phyloP scores from a whole-genome alignment of 495 filamentous ascomycete genomes.

The Xylaria castorea region DNA sequence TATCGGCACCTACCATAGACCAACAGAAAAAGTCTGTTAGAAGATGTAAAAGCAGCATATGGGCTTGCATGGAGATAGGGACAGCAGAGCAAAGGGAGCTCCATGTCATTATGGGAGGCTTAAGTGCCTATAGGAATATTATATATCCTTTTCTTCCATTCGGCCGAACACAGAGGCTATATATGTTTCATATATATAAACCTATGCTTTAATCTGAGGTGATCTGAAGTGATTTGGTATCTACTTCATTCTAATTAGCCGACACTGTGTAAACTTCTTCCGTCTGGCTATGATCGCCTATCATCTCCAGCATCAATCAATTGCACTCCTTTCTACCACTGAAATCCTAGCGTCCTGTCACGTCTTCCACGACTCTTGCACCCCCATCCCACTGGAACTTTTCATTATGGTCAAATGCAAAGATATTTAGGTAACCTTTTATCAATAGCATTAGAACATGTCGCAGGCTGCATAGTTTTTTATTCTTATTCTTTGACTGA shows the following conservation, averaged over 20 bases:
- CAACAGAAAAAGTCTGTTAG: constrained; percentile 23
- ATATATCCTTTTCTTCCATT: neutral
- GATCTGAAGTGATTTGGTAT: neutral
- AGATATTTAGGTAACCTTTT: neutral
- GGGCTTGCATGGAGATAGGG: constrained; percentile 26
- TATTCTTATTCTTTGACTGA: neutral
- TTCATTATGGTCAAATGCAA: neutral
- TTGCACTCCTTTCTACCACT: constrained; percentile 37
- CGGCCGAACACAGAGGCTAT: neutral
- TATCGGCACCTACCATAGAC: constrained; percentile 38
- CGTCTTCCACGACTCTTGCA: constrained; percentile 35
- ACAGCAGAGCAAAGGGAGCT: neutral
- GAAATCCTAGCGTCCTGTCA: constrained; percentile 38
- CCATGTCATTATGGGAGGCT: neutral
- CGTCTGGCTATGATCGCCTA: constrained; percentile 32
- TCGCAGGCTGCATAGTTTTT: neutral
- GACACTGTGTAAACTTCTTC: constrained; percentile 32
- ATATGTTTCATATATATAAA: neutral
- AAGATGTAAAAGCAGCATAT: constrained; percentile 35
- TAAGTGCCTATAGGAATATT: neutral
- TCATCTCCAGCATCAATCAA: constrained; percentile 29
- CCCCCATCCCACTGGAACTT: constrained; percentile 12
- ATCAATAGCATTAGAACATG: neutral
- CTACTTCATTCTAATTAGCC: neutral
- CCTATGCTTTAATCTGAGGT: neutral